Evolutionary conservation across 805 yeast genomes (phyloP).

Genomic region (Lipomyces spencermartinsiae): DNA sequence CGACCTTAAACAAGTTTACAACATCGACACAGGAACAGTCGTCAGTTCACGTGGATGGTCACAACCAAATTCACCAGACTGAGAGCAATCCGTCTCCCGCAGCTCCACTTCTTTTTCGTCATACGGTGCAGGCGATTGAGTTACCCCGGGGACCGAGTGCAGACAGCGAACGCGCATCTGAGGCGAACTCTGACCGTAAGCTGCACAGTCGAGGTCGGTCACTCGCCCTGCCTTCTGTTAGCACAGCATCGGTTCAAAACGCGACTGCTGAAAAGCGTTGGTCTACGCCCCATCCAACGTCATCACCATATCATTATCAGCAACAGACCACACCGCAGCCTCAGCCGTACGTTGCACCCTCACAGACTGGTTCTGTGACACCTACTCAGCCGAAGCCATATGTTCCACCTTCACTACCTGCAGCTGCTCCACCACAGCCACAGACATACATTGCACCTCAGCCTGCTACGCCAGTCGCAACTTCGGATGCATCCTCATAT

Average conservation of each 20-base stretch:
- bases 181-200: neutral
- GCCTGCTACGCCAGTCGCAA: neutral
- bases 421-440: neutral
- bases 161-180: neutral
- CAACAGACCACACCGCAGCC: constrained; percentile 3
- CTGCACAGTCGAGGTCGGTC: constrained; percentile 8
- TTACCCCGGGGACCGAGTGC: neutral
- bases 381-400: neutral
- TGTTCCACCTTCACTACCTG: neutral
- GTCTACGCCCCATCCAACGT: neutral
- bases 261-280: neutral
- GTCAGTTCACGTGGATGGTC: neutral
- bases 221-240: neutral
- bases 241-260: neutral
- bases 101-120: neutral
- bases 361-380: neutral
- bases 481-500: neutral
- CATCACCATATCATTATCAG: neutral
- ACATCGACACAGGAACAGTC: neutral
- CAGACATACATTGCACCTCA: constrained; percentile 8
- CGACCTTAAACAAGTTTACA: neutral
- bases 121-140: neutral
- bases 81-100: neutral
- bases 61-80: neutral
- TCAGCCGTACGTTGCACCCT: neutral